phyloP scores from a whole-genome alignment of 169 alveolate species.

The Cryptosporidium canis region DNA sequence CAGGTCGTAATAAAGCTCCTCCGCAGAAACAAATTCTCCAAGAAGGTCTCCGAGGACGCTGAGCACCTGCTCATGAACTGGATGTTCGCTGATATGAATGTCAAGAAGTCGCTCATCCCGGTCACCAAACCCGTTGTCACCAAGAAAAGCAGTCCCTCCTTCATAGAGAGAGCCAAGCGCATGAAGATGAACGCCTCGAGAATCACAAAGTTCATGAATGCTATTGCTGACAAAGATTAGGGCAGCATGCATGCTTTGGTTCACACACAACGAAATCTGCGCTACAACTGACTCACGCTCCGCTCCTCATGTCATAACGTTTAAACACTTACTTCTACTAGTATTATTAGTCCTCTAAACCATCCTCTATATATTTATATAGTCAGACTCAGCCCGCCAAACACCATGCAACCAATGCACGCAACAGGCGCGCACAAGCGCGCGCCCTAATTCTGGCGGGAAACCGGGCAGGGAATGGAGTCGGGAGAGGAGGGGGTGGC shows the following conservation, averaged over 20 bases:
- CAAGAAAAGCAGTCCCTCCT: constrained; percentile 42
- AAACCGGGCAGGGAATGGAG: no score
- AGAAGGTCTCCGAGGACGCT: constrained; percentile 30
- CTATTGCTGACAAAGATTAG: constrained; percentile 29
- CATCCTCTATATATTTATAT: no score
- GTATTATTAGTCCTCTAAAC: no score
- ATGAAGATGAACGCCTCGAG: constrained; percentile 26
- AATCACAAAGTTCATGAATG: constrained; percentile 4
- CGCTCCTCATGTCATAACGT: no score
- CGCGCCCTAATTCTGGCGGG: no score
- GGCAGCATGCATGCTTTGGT: not conserved
- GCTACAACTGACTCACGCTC: no score
- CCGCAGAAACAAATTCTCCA: constrained; percentile 7
- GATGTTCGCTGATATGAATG: constrained; percentile 56
- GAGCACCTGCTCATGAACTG: constrained; percentile 58
- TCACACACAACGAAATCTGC: no score
- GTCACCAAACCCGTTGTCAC: constrained; percentile 32
- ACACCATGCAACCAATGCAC: no score
- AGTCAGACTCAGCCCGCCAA: no score
- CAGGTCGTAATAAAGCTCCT: constrained; percentile 31
- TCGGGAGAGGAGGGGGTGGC: no score
- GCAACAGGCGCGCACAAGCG: no score
- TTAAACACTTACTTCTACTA: no score
- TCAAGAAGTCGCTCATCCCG: constrained; percentile 23
- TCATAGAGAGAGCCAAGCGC: constrained; percentile 22